Evolutionary conservation across 2,329 filamentous ascomycete species (phyloP), one percentile per base, ranked within the genome.

Genomic region (Alternaria conjuncta): DNA sequence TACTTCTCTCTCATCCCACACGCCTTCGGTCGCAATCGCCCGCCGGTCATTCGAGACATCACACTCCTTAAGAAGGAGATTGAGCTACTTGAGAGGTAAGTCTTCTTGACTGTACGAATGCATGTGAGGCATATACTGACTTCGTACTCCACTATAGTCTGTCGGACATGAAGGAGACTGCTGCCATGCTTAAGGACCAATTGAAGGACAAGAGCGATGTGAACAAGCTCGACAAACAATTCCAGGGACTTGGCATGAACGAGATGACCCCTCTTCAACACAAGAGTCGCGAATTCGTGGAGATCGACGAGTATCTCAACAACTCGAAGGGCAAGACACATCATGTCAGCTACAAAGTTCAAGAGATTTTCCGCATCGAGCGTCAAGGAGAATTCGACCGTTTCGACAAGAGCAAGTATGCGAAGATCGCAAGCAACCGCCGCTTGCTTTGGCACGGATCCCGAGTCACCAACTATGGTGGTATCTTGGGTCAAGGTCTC

Each of bases 391-490:
- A 97, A 79, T 80, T 83, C 7, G 86, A 89, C 1, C 89, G 92
- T 2, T 94, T 95, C 73, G 79, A 88, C 5, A 80, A 86, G 45
- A 88, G 86, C 46, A 57, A 77, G 8, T 89, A 84, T 63, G 79
- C 86, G 21, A 84, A 82, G 2, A 72, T 85, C 51, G 81, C 85
- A n/a, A 87, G 86, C 51, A 87, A 96, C 75, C 88, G 91, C 23
- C 88, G 92, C 18, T 87, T 97, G 2, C 85, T 97, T 3, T 97
- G 94, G 94, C 94, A 97, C 76, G 93, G 94, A 15, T 94, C 92
- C 15, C 89, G 93, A 32, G 87, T 86, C 30, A 96, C 92, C 56
- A 97, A 97, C 78, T 97, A 90, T 69, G 93, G 91, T 74, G 94
- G 93, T 74, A 97, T 97, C 63, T 87, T 97, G 45, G 91, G 89